Conservation (phyloP, 768 basidiomycete genomes). For the Agrocybe pediades region DNA sequence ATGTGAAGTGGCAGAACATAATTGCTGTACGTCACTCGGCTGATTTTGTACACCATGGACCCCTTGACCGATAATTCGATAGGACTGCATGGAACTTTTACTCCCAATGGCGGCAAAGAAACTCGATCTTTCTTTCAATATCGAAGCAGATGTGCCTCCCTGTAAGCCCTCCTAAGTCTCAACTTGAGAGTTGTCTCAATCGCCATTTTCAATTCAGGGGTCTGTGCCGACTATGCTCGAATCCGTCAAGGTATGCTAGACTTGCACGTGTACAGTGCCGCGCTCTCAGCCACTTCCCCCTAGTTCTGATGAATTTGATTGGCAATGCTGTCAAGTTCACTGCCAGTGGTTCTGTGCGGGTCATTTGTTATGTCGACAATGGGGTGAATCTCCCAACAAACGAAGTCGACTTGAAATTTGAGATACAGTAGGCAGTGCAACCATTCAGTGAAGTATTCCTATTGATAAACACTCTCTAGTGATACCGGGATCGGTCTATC, state of each 20-base stretch:
- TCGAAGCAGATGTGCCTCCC: conserved; percentile 63
- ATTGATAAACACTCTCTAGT: conserved; percentile 36
- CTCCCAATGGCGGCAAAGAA: conserved; percentile 77
- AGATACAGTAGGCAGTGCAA: conserved; percentile 52
- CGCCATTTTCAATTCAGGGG: conserved; percentile 40
- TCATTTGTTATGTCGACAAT: conserved; percentile 58
- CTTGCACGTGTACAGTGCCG: not conserved
- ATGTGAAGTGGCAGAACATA: conserved; percentile 43
- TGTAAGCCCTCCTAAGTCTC: conserved; percentile 42
- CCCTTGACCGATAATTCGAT: conserved; percentile 5
- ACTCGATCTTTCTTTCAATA: conserved; percentile 72
- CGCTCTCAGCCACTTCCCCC: conserved; percentile 1
- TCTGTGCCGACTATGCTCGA: conserved; percentile 72
- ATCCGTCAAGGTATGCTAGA: conserved; percentile 62
- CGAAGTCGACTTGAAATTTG: conserved; percentile 61
- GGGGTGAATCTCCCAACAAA: conserved; percentile 30
- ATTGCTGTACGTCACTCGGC: conserved; percentile 51
- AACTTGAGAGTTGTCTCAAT: not conserved
- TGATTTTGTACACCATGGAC: not conserved
- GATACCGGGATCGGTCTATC: conserved; percentile 77
- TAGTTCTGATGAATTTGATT: conserved; percentile 77
- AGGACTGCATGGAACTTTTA: conserved; percentile 80
- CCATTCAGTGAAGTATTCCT: not conserved
- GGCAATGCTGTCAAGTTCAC: conserved; percentile 82
- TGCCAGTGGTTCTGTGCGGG: conserved; percentile 59